These are phyloP conservation scores for Kernera saxatilis DNA, from an alignment of 345 rosid species.

Conservation along the genomic window DNA sequence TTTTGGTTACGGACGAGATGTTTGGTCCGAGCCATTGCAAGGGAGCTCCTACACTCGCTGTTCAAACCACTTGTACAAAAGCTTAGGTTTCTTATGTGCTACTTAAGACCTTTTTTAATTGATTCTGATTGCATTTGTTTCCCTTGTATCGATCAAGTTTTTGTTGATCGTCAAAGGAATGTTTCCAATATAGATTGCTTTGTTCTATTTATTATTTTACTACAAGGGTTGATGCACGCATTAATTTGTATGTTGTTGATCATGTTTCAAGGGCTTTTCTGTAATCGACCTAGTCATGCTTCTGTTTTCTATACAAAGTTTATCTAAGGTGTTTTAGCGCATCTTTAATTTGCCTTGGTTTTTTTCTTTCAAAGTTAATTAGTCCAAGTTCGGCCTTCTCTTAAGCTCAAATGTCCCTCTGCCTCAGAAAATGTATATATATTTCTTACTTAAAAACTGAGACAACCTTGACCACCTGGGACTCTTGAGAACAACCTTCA, in stretches of 20 bases:
- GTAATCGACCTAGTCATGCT: too few relatives aligned
- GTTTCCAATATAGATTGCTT: neutral
- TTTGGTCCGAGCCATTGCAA: slow-evolving; percentile 19
- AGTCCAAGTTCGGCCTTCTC: too few relatives aligned
- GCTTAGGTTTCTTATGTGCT: slow-evolving; percentile 2
- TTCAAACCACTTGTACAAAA: neutral
- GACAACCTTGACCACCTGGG: neutral
- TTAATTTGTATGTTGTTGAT: too few relatives aligned
- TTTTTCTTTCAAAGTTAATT: too few relatives aligned
- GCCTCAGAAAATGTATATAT: too few relatives aligned
- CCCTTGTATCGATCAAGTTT: neutral
- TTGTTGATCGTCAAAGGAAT: neutral
- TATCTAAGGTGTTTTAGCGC: too few relatives aligned
- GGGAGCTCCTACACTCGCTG: neutral
- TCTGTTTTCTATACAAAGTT: too few relatives aligned
- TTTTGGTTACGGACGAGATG: slow-evolving; percentile 14
- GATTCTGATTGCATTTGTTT: neutral
- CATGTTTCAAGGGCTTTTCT: too few relatives aligned
- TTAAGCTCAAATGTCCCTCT: too few relatives aligned
- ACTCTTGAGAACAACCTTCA: neutral
- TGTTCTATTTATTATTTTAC: neutral
- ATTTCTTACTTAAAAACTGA: too few relatives aligned
- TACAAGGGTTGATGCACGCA: neutral
- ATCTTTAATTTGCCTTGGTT: too few relatives aligned
- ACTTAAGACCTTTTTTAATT: neutral